Percentiles rank a stretch among this genome's conserved stretches.
phyloP scores from a whole-genome alignment of 306 rosid genomes.

The Inga laurina region DNA sequence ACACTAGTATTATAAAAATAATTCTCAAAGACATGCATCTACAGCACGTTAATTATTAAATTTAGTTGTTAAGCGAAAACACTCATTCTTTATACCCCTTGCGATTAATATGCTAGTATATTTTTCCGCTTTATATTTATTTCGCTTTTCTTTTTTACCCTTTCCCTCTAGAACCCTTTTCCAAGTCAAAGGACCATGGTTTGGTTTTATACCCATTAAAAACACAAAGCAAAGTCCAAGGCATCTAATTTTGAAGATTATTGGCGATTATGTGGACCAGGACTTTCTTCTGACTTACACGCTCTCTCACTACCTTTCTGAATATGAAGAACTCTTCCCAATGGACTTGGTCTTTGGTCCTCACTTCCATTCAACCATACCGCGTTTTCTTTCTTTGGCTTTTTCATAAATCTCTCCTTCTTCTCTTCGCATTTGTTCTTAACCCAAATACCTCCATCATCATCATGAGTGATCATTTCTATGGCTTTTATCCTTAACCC shows the following conservation, averaged over 20 bases:
- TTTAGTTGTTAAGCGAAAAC: too few relatives aligned
- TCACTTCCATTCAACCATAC: constrained; percentile 20
- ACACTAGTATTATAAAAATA: not conserved
- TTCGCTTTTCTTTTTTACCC: not conserved
- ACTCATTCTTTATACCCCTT: not conserved
- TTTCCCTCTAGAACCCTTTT: not conserved
- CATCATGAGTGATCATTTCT: constrained; percentile 29
- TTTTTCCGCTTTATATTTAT: not conserved
- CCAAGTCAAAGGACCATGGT: constrained; percentile 5
- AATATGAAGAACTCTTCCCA: constrained; percentile 3
- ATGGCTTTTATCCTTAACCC: constrained; percentile 50
- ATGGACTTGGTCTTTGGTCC: constrained; percentile 52
- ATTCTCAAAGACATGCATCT: not conserved
- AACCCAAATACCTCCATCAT: constrained; percentile 43
- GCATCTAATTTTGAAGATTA: not conserved
- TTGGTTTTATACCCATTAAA: not conserved
- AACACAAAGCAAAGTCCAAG: not conserved
- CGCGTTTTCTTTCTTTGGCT: constrained; percentile 35
- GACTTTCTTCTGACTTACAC: constrained; percentile 17
- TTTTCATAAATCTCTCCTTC: not conserved
- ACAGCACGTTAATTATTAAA: not conserved
- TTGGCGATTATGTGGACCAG: not conserved
- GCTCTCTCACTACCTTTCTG: not conserved
- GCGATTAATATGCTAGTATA: not conserved
- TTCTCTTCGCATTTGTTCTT: not conserved